These are phyloP conservation scores for Speleostelium caveatum DNA, from an alignment of 78 protist genomes.

Conservation along the genomic window DNA sequence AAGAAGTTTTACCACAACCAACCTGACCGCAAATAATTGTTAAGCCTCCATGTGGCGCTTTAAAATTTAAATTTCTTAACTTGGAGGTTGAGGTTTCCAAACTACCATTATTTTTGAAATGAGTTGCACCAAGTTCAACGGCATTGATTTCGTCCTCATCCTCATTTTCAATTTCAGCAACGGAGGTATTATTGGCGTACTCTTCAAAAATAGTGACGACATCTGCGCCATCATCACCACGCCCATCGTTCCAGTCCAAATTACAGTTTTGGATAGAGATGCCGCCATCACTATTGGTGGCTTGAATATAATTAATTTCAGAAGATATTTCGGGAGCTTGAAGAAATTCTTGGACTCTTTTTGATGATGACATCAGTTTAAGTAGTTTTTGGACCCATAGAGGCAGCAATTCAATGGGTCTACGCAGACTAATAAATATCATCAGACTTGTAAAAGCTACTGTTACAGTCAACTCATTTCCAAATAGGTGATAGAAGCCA, in stretches of 20 bases:
- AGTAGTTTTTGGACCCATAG: conserved; percentile 5
- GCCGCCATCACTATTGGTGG: background rate
- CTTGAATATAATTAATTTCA: too few species aligned
- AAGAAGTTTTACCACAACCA: conserved; percentile 93
- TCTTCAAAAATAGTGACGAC: background rate
- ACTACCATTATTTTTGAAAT: background rate
- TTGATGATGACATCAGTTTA: conserved; percentile 14
- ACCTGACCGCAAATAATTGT: conserved; percentile 86
- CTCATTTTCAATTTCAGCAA: background rate
- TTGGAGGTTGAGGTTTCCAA: background rate
- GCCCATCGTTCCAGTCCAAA: conserved; percentile 21
- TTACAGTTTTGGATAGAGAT: background rate
- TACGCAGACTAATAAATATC: conserved; percentile 13
- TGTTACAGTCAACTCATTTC: conserved; percentile 6
- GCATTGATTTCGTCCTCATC: background rate
- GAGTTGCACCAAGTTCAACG: background rate
- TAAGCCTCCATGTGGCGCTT: conserved; percentile 50
- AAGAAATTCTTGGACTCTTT: conserved; percentile 13
- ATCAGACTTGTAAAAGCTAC: conserved; percentile 14
- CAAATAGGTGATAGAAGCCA: background rate
- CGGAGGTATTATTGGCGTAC: background rate
- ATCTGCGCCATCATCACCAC: background rate
- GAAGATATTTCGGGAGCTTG: background rate
- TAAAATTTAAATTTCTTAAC: conserved; percentile 21
- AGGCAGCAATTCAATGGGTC: conserved; percentile 20